These are phyloP conservation scores for Umbelopsis isabellina DNA, from an alignment of 192 early-diverging fungal genomes.

Conservation along the genomic window DNA sequence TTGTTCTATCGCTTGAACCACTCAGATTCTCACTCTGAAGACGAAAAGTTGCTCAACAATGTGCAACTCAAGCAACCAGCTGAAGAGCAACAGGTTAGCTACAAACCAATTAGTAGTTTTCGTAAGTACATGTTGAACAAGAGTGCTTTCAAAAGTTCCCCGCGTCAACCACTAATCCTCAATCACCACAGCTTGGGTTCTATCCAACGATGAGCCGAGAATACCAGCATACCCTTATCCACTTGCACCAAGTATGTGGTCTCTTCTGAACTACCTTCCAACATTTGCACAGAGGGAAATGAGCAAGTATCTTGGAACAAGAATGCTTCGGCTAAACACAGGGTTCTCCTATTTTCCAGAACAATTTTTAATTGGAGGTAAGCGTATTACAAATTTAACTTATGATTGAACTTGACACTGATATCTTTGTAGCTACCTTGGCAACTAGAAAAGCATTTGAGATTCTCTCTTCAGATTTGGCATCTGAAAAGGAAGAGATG, in stretches of 20 bases:
- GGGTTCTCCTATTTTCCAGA: slow-evolving; percentile 50
- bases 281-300: slow-evolving; percentile 42
- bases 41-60: neutral
- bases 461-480: slow-evolving; percentile 22
- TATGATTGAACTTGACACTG: neutral
- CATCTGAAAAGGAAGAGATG: neutral
- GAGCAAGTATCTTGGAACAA: slow-evolving; percentile 43
- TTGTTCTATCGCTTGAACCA: neutral
- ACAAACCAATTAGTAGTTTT: neutral
- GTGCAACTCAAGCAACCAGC: neutral
- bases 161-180: slow-evolving; percentile 4
- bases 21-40: neutral
- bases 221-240: slow-evolving; percentile 52
- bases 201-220: slow-evolving; percentile 29
- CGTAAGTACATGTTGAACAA: neutral
- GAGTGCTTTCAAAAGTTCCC: neutral
- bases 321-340: slow-evolving; percentile 49
- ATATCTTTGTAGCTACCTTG: slow-evolving; percentile 24
- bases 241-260: slow-evolving; percentile 43
- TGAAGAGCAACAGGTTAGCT: neutral
- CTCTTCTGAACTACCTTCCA: slow-evolving; percentile 42
- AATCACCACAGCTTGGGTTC: slow-evolving; percentile 26
- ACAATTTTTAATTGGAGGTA: slow-evolving; percentile 55
- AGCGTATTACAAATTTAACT: neutral
- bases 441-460: slow-evolving; percentile 25